A percentile compares a stretch with the other conserved stretches of the same genome.
Conservation (phyloP, 2,329 filamentous ascomycete genomes). For the Exserohilum rostratum region DNA sequence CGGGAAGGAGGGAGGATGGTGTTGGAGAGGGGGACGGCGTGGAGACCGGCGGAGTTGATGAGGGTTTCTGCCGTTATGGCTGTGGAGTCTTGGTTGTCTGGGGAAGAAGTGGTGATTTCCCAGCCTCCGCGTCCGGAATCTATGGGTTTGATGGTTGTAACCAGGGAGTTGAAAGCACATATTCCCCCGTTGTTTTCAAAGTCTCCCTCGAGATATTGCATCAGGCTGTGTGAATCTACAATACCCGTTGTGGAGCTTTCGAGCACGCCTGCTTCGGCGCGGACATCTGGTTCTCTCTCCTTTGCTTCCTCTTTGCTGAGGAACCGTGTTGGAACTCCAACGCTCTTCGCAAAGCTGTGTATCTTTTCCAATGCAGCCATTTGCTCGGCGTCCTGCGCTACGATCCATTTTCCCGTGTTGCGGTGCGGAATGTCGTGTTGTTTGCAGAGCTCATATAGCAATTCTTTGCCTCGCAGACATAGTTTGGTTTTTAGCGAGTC, state of each 20-base stretch:
- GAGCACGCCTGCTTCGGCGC: slow-evolving; percentile 74
- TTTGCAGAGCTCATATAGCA: slow-evolving; percentile 80
- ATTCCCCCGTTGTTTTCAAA: slow-evolving; percentile 80
- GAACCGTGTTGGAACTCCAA: slow-evolving; percentile 75
- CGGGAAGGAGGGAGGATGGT: slow-evolving; percentile 69
- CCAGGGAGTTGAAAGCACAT: slow-evolving; percentile 70
- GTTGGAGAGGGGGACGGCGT: slow-evolving; percentile 78
- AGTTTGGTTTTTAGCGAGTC: slow-evolving; percentile 79
- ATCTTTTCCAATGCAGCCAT: slow-evolving; percentile 65
- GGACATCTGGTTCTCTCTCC: slow-evolving; percentile 74
- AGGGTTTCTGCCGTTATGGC: slow-evolving; percentile 76
- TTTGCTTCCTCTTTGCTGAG: slow-evolving; percentile 67
- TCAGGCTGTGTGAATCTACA: slow-evolving; percentile 82
- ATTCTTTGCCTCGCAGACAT: slow-evolving; percentile 76
- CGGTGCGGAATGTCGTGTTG: slow-evolving; percentile 70
- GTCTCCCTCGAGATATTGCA: slow-evolving; percentile 77
- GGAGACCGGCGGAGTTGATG: slow-evolving; percentile 85
- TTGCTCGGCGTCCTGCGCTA: slow-evolving; percentile 80
- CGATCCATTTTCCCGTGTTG: slow-evolving; percentile 90
- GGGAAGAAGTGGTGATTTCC: slow-evolving; percentile 66
- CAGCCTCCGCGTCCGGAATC: slow-evolving; percentile 67
- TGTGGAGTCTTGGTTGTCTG: slow-evolving; percentile 47
- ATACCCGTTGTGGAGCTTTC: slow-evolving; percentile 89
- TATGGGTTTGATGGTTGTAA: slow-evolving; percentile 65
- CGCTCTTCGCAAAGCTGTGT: slow-evolving; percentile 59